These are phyloP conservation scores for Aureobasidium namibiae DNA, from an alignment of 2,329 filamentous ascomycete genomes.

Conservation along the genomic window DNA sequence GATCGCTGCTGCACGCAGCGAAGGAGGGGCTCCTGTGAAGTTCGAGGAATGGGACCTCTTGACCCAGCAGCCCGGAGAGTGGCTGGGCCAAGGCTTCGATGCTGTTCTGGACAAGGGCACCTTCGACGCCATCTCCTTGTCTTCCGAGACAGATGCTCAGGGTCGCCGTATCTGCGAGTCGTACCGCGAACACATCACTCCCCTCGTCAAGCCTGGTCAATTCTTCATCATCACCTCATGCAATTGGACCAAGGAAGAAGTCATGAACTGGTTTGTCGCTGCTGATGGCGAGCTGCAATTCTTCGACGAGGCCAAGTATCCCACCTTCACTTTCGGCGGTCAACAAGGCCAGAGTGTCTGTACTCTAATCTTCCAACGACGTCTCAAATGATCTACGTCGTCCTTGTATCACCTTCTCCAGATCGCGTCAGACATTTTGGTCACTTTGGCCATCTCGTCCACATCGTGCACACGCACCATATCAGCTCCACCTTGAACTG, in stretches of 20 bases:
- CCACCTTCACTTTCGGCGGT: slow-evolving; percentile 81
- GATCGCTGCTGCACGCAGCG: slow-evolving; percentile 36
- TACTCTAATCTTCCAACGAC: slow-evolving; percentile 65
- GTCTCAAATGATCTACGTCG: not conserved
- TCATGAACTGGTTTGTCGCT: slow-evolving; percentile 66
- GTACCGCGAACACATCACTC: slow-evolving; percentile 62
- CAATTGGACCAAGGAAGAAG: slow-evolving; percentile 92
- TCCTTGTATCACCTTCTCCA: slow-evolving; percentile 46
- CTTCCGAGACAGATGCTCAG: slow-evolving; percentile 41
- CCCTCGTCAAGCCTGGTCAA: slow-evolving; percentile 61
- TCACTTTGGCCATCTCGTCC: slow-evolving; percentile 73
- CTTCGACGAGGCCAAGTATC: slow-evolving; percentile 67
- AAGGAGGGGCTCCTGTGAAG: slow-evolving; percentile 26
- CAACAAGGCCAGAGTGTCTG: slow-evolving; percentile 82
- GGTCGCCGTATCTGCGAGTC: slow-evolving; percentile 61
- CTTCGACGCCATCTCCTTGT: slow-evolving; percentile 88
- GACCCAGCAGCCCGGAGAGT: slow-evolving; percentile 36
- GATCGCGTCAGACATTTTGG: slow-evolving; percentile 86
- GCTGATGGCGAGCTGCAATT: slow-evolving; percentile 46
- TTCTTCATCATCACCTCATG: slow-evolving; percentile 86
- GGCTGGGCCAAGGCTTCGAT: slow-evolving; percentile 66
- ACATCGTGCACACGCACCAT: slow-evolving; percentile 91
- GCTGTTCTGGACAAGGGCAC: slow-evolving; percentile 96
- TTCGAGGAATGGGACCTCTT: slow-evolving; percentile 50
- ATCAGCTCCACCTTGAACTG: slow-evolving; percentile 80